phyloP scores from a whole-genome alignment of 2,329 filamentous ascomycete genomes.

The Chaetomium sp. region DNA sequence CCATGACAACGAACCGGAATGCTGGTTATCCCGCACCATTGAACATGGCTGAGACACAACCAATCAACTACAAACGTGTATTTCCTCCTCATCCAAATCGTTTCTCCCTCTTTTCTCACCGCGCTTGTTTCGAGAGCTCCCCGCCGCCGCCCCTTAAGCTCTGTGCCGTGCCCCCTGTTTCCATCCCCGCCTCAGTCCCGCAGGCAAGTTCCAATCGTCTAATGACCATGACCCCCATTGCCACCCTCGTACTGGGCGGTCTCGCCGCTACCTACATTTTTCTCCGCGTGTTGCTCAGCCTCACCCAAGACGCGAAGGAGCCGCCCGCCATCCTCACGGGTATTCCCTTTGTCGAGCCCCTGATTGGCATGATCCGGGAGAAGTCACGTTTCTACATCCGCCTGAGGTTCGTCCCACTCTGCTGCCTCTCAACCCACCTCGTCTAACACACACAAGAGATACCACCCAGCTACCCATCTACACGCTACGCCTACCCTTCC shows the following conservation, averaged over 20 bases:
- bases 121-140: not conserved
- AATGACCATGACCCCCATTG: conserved; percentile 15
- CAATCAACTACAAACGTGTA: not conserved
- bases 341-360: conserved; percentile 35
- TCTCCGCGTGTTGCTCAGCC: conserved; percentile 31
- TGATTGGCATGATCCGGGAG: conserved; percentile 34
- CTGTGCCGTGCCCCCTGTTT: not conserved
- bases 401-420: not conserved
- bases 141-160: not conserved
- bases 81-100: not conserved
- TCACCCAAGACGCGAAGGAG: conserved; percentile 36
- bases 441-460: conserved; percentile 1
- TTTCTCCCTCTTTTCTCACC: not conserved
- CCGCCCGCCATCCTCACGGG: conserved; percentile 32
- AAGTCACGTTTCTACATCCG: conserved; percentile 19
- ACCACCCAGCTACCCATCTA: conserved; percentile 34
- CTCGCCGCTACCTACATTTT: conserved; percentile 33
- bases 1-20: not conserved
- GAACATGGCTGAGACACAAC: not conserved
- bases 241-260: conserved; percentile 20
- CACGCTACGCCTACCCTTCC: conserved; percentile 35
- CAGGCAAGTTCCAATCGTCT: not conserved
- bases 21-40: not conserved
- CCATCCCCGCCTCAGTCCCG: no score
- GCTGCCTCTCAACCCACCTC: no score